Base-by-base conservation (phyloP, 139 green algal species). In the Marvania coccoides region DNA sequence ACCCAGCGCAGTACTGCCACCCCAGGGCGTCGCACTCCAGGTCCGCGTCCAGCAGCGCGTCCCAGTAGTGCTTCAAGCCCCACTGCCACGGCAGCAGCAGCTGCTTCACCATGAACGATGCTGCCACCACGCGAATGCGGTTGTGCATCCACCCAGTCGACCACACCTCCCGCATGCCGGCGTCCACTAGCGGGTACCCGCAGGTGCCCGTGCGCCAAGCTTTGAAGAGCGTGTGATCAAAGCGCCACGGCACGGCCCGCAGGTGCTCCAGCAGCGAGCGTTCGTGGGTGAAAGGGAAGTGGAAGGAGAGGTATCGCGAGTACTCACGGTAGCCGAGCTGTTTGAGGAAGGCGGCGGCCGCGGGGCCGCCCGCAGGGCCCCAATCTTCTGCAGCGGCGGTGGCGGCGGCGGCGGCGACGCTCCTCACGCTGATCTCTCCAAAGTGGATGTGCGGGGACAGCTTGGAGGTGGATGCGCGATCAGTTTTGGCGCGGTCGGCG, bases 41-140 rank as follows among this genome's bases (percentile, higher is more conserved):
- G 73, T 97, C 91, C 1, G 90, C 90, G 59, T 97, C 90, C 34
- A 96, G 73, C 59, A 90, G 77, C 42, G 79, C 79, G 67, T 97
- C 90, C 91, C 91, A 97, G 69, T 91, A 96, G 75, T 95, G 87
- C 79, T 97, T 97, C 14, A 97, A 83, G 10, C 91, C 91, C 91
- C 91, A 97, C 77, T 96, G 89, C 87, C 91, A 94, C 0, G 83
- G 86, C 65, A 93, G 84, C 73, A 96, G 79, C 74, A 97, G 84
- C 76, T 96, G 84, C 79, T 97, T 97, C 26, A 92, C 85, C 47
- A 91, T 73, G 78, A 96, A 96, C 42, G 72, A 84, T 4, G 82
- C 83, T 29, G 72, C 76, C 31, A 96, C 75, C 30, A 96, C 84
- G 15, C 90, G 81, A 38, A 81, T 63, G 46, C 85, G 76, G 78